Evolutionary conservation across 176 grass and related monocot species (phyloP).

Genomic region (Puccinellia tenuiflora): DNA sequence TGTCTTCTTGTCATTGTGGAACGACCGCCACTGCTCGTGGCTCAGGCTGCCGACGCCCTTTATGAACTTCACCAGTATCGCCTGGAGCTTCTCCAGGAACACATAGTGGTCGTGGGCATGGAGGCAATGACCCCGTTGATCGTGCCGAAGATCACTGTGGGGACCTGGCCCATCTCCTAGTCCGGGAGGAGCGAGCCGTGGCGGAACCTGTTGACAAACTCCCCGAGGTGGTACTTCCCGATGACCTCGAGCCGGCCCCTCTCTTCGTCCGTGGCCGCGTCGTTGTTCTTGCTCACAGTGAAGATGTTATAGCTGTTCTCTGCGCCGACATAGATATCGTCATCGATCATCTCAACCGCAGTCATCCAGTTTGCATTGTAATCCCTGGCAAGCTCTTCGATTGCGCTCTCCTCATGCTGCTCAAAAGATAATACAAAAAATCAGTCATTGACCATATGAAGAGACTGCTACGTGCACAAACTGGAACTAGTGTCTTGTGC

Average conservation of each 20-base stretch:
- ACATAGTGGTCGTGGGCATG: conserved; percentile 73
- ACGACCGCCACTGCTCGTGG: conserved; percentile 96
- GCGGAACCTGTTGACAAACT: conserved; percentile 85
- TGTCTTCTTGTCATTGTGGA: conserved; percentile 84
- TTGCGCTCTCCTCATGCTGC: conserved; percentile 90
- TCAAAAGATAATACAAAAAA: not conserved
- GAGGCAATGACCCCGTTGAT: conserved; percentile 92
- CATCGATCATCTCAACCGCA: conserved; percentile 92
- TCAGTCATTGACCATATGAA: not conserved
- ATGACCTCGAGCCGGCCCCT: conserved; percentile 80
- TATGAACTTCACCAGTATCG: conserved; percentile 76
- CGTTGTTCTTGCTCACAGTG: conserved; percentile 90
- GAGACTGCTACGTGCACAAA: not conserved
- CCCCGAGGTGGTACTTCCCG: conserved; percentile 90
- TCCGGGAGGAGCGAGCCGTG: conserved; percentile 90
- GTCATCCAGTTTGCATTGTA: conserved; percentile 99
- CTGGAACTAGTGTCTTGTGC: not conserved
- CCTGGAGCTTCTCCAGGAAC: conserved; percentile 85
- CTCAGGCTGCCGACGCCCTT: conserved; percentile 84
- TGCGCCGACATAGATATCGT: conserved; percentile 76
- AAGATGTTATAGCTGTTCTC: conserved; percentile 96
- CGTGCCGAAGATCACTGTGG: conserved; percentile 87
- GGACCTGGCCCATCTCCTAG: conserved; percentile 73
- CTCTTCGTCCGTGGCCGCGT: conserved; percentile 92
- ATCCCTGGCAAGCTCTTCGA: conserved; percentile 87